Base-by-base conservation (phyloP, 805 yeast species). In the Yarrowia deformans region DNA sequence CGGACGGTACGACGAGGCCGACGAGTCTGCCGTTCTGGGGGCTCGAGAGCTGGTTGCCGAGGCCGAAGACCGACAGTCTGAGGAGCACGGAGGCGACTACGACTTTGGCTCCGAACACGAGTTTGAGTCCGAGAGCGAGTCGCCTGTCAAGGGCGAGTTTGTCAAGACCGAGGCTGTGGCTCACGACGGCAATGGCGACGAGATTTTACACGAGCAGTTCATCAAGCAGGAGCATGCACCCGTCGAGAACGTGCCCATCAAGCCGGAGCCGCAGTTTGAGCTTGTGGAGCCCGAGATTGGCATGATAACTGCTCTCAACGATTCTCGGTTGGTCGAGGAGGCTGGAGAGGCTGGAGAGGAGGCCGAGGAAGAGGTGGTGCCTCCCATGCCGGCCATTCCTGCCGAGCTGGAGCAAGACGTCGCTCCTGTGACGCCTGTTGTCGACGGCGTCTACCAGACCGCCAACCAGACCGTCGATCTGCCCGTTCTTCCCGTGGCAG, bases 291-390 rank as follows among this genome's bases (percentile, higher is more conserved):
- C 60, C n/a, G 43, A 19, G 46, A 45, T 60, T 8, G 66, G 66
- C 10, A 43, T 60, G 66, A 32, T 60, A 52, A 60, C 66, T 35
- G 66, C 66, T 45, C 52, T 60, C 9, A 60, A 60, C 23, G 66
- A 60, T 18, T 29, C 63, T 6, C 37, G 49, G 32, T 16, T 56
- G 7, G 48, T n/a, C 29, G 45, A 54, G 32, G 60, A 54, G 45
- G 45, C 60, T 19, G 45, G 39, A 14, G 60, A 54, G 45, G 45
- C 60, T 19, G 45, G 39, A 14, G 39, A 14, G 3, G 29, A 4
- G 29, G 29, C 29, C 4, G 29, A 23, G 29, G 52, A 1, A 16
- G 52, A 48, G 35, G 54, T 29, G 19, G 54, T n/a, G 1, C 63
- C 63, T 40, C 48, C 63, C 19, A 29, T 56, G 48, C 63, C 63